phyloP scores from a whole-genome alignment of 371 early-diverging fungal species.

The Apophysomyces sp. region DNA sequence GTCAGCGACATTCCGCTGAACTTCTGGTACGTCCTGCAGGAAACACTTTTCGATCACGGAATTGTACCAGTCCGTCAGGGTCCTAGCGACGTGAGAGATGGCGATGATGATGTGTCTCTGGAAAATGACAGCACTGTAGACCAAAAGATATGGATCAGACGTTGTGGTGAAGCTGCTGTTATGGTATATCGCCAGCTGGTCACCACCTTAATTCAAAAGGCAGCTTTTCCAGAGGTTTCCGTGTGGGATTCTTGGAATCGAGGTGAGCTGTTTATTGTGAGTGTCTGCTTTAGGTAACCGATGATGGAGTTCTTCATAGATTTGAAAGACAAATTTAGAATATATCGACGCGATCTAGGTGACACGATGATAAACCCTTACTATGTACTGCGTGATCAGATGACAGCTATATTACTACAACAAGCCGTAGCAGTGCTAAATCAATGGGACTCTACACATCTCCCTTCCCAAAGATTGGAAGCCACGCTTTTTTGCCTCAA shows the following conservation, averaged over 20 bases:
- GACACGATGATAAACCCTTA: slow-evolving; percentile 76
- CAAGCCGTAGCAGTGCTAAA: slow-evolving; percentile 44
- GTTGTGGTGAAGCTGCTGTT: slow-evolving; percentile 32
- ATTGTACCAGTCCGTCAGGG: slow-evolving; percentile 27
- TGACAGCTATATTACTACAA: slow-evolving; percentile 60
- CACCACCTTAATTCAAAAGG: slow-evolving; percentile 49
- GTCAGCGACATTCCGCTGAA: slow-evolving; percentile 70
- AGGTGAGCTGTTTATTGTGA: slow-evolving; percentile 32
- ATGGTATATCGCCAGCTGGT: slow-evolving; percentile 55
- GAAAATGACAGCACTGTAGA: slow-evolving; percentile 11
- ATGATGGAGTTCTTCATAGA: slow-evolving; percentile 27
- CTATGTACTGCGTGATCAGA: slow-evolving; percentile 64
- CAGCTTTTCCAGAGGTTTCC: slow-evolving; percentile 56
- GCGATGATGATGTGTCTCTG: slow-evolving; percentile 13
- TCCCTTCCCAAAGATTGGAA: slow-evolving; percentile 42
- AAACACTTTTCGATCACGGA: slow-evolving; percentile 54
- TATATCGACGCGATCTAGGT: slow-evolving; percentile 72
- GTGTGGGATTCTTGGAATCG: slow-evolving; percentile 62
- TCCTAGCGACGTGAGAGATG: neutral
- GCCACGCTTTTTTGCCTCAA: slow-evolving; percentile 65
- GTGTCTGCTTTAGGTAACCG: neutral
- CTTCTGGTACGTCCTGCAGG: slow-evolving; percentile 76
- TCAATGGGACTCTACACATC: slow-evolving; percentile 30
- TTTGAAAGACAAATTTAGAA: slow-evolving; percentile 60
- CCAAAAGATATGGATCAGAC: slow-evolving; percentile 23